Evolutionary conservation across 768 basidiomycete species (phyloP).

Genomic region (Trichaptum fuscoviolaceum): DNA sequence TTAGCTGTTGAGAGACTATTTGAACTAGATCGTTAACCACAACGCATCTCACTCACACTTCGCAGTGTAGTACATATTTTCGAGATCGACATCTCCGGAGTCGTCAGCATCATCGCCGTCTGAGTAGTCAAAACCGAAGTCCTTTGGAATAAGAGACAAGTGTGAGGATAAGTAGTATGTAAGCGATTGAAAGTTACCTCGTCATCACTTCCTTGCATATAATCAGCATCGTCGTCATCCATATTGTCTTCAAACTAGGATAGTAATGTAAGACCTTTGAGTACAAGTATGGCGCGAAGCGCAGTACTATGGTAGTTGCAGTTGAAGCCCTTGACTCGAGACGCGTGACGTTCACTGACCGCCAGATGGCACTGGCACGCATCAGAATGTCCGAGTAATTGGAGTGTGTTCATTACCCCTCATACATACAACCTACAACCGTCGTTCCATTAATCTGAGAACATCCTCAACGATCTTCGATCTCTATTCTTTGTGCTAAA

Average conservation of each 20-base stretch:
- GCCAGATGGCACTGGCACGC: too few relatives aligned
- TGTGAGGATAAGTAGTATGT: constrained; percentile 2
- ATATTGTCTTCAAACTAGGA: constrained; percentile 31
- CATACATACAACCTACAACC: too few relatives aligned
- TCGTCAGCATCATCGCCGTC: constrained; percentile 83
- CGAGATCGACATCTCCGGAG: constrained; percentile 79
- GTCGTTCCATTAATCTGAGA: too few relatives aligned
- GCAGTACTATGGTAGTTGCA: not conserved
- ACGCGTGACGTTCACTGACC: too few relatives aligned
- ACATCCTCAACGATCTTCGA: too few relatives aligned
- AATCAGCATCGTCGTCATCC: constrained; percentile 94
- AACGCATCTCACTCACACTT: constrained; percentile 59
- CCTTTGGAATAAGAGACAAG: constrained; percentile 38
- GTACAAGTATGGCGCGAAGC: not conserved
- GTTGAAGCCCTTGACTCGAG: not conserved
- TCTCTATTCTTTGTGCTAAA: too few relatives aligned
- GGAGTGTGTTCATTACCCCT: too few relatives aligned
- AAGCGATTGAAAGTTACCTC: constrained; percentile 43
- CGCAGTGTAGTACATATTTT: constrained; percentile 98
- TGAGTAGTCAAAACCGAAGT: constrained; percentile 96
- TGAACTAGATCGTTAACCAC: not conserved
- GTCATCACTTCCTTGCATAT: constrained; percentile 86
- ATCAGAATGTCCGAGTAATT: too few relatives aligned
- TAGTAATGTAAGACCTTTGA: not conserved
- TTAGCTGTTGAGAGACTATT: constrained; percentile 46